Percentiles rank a stretch among this genome's conserved stretches.
Conservation (phyloP, 2,329 filamentous ascomycete species). For the Fusarium sp. region DNA sequence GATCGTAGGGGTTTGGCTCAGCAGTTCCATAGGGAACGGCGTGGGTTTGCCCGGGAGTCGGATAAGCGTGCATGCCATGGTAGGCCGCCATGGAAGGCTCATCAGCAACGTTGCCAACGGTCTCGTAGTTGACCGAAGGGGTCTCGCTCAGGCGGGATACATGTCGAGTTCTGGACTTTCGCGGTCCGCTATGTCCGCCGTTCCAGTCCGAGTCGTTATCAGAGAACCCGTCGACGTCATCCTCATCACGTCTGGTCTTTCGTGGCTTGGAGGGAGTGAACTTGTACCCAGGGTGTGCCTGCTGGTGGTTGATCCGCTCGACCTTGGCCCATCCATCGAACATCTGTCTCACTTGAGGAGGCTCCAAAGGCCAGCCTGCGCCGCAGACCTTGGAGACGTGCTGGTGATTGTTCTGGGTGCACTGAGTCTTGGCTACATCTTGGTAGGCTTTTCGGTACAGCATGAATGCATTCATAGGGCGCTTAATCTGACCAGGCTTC, state of each 20-base stretch:
- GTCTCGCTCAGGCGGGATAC: conserved; percentile 34
- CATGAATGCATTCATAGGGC: conserved; percentile 99
- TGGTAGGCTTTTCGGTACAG: conserved; percentile 94
- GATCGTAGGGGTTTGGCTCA: conserved; percentile 27
- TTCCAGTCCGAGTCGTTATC: conserved; percentile 43
- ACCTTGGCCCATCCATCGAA: conserved; percentile 84
- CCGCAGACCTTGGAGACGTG: conserved; percentile 90
- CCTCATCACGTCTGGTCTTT: conserved; percentile 53
- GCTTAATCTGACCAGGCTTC: conserved; percentile 82
- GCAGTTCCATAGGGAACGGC: conserved; percentile 26
- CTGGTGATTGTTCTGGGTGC: conserved; percentile 91
- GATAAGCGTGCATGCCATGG: conserved; percentile 28
- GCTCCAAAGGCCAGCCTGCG: conserved; percentile 85
- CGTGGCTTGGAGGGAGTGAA: conserved; percentile 85
- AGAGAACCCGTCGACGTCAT: conserved; percentile 22
- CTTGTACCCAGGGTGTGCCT: conserved; percentile 91
- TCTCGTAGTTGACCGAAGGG: conserved; percentile 30
- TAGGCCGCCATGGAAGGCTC: conserved; percentile 19
- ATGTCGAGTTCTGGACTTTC: conserved; percentile 26
- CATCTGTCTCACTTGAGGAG: conserved; percentile 75
- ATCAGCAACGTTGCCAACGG: conserved; percentile 4
- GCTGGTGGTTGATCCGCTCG: conserved; percentile 86
- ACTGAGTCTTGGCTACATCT: conserved; percentile 84
- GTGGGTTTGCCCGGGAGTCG: conserved; percentile 21
- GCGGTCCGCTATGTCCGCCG: conserved; percentile 15